Conservation (phyloP, 2,329 filamentous ascomycete genomes). For the Fusarium pseudocircinatum region DNA sequence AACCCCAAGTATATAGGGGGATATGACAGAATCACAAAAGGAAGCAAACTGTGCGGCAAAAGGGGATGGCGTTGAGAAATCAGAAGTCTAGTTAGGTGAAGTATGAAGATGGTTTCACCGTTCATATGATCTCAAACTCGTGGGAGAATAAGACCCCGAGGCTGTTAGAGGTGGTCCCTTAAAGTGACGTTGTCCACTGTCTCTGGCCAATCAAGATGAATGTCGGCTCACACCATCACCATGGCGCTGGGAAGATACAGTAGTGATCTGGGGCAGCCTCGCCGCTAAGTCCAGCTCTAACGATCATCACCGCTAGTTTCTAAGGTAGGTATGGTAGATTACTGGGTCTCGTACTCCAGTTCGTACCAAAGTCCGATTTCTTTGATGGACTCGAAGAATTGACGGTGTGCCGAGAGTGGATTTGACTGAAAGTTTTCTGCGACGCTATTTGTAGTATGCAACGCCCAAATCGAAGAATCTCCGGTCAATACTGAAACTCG, state of each 20-base stretch:
- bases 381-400: not conserved
- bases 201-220: conserved; percentile 15
- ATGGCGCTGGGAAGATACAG: not conserved
- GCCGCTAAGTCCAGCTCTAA: conserved; percentile 5
- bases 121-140: conserved; percentile 23
- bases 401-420: not conserved
- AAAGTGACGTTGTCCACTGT: conserved; percentile 30
- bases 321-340: not conserved
- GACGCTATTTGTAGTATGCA: not conserved
- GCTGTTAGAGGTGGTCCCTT: conserved; percentile 26
- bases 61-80: conserved; percentile 5
- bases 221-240: not conserved
- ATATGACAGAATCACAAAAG: conserved; percentile 6
- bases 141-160: conserved; percentile 9
- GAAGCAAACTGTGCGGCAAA: conserved; percentile 9
- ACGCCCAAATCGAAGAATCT: not conserved
- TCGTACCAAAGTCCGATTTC: not conserved
- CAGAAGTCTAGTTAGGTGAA: not conserved
- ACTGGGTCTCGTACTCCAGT: not conserved
- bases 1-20: not conserved
- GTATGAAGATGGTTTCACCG: conserved; percentile 3
- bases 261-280: conserved; percentile 13
- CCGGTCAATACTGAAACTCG: not conserved
- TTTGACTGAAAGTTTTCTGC: not conserved
- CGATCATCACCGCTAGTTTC: not conserved